Evolutionary conservation across 192 early-diverging fungal species (phyloP).

Genomic region (Phlyctochytrium planicorne): DNA sequence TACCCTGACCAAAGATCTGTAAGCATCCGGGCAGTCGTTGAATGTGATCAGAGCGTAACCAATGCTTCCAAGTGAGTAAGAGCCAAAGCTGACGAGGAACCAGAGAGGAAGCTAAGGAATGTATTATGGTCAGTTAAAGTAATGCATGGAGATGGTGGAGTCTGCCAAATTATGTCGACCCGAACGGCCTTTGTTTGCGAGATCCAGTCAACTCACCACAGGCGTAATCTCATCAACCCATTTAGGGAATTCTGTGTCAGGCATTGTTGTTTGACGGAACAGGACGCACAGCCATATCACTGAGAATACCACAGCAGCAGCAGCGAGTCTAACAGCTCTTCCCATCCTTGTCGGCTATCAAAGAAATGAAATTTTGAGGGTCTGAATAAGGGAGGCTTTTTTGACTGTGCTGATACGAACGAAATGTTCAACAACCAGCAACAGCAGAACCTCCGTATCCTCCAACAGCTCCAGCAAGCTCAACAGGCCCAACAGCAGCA

Average conservation of each 20-base stretch:
- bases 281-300: conserved; percentile 10
- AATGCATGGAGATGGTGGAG: too few relatives aligned
- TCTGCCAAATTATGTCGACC: too few relatives aligned
- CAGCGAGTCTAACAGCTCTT: not conserved
- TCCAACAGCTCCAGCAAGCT: too few relatives aligned
- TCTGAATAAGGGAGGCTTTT: too few relatives aligned
- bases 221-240: conserved; percentile 16
- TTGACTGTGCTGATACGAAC: too few relatives aligned
- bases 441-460: too few relatives aligned
- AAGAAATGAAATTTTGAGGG: too few relatives aligned
- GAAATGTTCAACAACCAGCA: too few relatives aligned
- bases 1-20: conserved; percentile 77
- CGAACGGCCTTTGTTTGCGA: not conserved
- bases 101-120: conserved; percentile 69
- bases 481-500: too few relatives aligned
- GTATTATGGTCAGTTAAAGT: not conserved
- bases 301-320: not conserved
- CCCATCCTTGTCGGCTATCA: too few relatives aligned
- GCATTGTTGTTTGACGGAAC: conserved; percentile 1
- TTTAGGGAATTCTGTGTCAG: conserved; percentile 10
- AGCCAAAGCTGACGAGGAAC: conserved; percentile 77
- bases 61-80: conserved; percentile 85
- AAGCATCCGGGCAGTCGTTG: conserved; percentile 89
- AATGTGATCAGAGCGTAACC: conserved; percentile 86
- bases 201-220: conserved; percentile 1